Evolutionary conservation across 768 basidiomycete species (phyloP).

Genomic region (Rhodotorula diobovata): DNA sequence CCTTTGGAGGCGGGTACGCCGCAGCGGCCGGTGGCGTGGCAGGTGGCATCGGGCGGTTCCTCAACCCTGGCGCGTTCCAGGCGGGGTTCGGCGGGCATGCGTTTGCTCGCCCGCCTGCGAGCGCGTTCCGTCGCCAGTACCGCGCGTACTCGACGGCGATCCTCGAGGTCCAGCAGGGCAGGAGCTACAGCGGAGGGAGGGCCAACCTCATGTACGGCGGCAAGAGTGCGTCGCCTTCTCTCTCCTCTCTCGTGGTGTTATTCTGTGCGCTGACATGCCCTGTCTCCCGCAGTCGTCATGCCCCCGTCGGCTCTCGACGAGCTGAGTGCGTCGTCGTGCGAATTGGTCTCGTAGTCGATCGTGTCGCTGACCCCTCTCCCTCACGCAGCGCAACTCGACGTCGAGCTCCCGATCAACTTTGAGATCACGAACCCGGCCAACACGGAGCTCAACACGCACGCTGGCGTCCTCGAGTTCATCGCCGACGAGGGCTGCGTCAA

Average conservation of each 20-base stretch:
- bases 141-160: slow-evolving; percentile 54
- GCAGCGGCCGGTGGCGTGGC: not conserved
- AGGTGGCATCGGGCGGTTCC: slow-evolving; percentile 17
- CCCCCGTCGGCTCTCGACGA: slow-evolving; percentile 89
- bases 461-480: slow-evolving; percentile 97
- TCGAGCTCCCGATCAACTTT: slow-evolving; percentile 93
- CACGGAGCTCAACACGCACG: slow-evolving; percentile 77
- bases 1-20: slow-evolving; percentile 7
- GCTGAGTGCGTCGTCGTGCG: slow-evolving; percentile 55
- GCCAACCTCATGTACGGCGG: slow-evolving; percentile 94
- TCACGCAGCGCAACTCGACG: slow-evolving; percentile 63
- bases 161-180: slow-evolving; percentile 42
- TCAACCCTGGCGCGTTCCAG: slow-evolving; percentile 37
- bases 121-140: slow-evolving; percentile 83
- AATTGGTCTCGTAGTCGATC: not conserved
- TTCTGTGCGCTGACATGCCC: not conserved
- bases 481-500: slow-evolving; percentile 93
- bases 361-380: not conserved
- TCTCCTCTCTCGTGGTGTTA: not conserved
- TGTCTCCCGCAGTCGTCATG: slow-evolving; percentile 71
- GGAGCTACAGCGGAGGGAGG: slow-evolving; percentile 53
- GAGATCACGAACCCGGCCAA: slow-evolving; percentile 83
- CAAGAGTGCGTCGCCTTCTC: slow-evolving; percentile 66
- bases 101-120: slow-evolving; percentile 52
- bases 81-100: slow-evolving; percentile 40